Base-by-base conservation (phyloP, 768 basidiomycete species). In the Rhodotorula kratochvilovae region DNA sequence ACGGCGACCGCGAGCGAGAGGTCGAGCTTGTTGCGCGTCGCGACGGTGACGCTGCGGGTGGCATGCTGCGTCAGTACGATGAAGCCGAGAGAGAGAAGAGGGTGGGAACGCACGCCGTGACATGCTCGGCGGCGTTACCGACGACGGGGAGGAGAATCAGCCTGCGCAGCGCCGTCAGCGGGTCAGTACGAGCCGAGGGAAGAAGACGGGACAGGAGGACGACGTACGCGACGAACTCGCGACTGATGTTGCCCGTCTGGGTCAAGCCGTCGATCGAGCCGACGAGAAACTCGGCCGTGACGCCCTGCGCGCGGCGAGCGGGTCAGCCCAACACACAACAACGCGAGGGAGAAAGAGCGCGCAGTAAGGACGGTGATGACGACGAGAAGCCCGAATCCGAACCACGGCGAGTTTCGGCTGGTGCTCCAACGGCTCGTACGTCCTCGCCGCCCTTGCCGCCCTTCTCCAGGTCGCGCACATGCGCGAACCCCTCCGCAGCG, bases 91-190 rank as follows among this genome's bases (percentile, higher is more conserved):
- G 29, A n/a, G 48, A 63, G 39, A 45, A 39, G 35, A 60, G 31
- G 39, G n/a, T 2, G 29, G n/a, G 55, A 6, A 43, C 10, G 5
- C 31, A 42, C 51, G 36, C 58, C 15, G 58, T 59, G 58, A 59
- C 58, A 31, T 59, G 58, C 42, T 66, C 89, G 66, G 90, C 91
- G 12, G 91, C 89, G 78, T 92, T 92, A 29, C 91, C 91, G 23
- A 93, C 92, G 48, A 96, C 92, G 12, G 95, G 95, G 15, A 98
- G 84, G 23, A 98, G 83, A 75, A 98, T 91, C 46, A 96, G 80
- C 13, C 57, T 58, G 57, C 15, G 53, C 5, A 12, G 35, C 19
- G 27, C 27, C 39, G 27, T 15, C 5, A 39, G 23, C 27, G 35
- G 33, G 19, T 7, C 12, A 39, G 23, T 8, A 8, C 12, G 33